Base-by-base conservation (phyloP, 805 yeast species). In the Wickerhamiella spandovensis region DNA sequence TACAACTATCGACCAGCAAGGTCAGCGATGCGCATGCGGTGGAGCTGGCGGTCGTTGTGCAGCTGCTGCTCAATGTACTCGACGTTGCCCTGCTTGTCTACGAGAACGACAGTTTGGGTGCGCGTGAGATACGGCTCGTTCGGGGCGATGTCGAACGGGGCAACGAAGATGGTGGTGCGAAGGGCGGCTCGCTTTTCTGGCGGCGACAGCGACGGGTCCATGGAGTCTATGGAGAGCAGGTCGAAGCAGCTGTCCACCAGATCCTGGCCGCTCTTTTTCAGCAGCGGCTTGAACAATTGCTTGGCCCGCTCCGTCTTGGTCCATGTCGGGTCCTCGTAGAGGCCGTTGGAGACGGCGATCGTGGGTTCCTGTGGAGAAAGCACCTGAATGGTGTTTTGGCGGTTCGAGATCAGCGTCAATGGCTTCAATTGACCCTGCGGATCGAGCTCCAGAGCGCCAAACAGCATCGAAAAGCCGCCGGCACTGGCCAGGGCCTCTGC, bases 71-170 rank as follows among this genome's bases (percentile, higher is more conserved):
- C 95, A 13, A 75, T 67, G 63, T 83, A 84, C 46, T 74, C 73
- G 20, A 83, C 65, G 37, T 66, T 51, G 58, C 84, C 72, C 39
- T 59, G 51, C 38, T 70, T 72, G 59, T 76, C 78, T 9, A 84
- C 71, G 21, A 85, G 57, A 3, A 87, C 71, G 1, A 87, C 75
- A 0, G 95, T 86, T 63, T 88, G 95, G 0, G 95, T 84, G 49
- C 96, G 68, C 0, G 97, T 88, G 0, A 96, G 96, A 61, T 87
- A 89, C 58, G 67, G 62, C 43, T 64, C 57, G n/a, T 56, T 59
- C 3, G 32, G 32, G 9, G 61, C 54, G 5, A 67, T 62, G 46
- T 62, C 62, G 41, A 84, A 59, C 0, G 87, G 86, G 1, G 95
- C 95, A 9, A 88, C 75, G 59, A 79, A 86, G 5, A 88, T 78